A percentile compares a stretch with the other conserved stretches of the same genome.
Evolutionary conservation across 2,329 filamentous ascomycete genomes (phyloP).

Genomic region (Claviceps capensis): DNA sequence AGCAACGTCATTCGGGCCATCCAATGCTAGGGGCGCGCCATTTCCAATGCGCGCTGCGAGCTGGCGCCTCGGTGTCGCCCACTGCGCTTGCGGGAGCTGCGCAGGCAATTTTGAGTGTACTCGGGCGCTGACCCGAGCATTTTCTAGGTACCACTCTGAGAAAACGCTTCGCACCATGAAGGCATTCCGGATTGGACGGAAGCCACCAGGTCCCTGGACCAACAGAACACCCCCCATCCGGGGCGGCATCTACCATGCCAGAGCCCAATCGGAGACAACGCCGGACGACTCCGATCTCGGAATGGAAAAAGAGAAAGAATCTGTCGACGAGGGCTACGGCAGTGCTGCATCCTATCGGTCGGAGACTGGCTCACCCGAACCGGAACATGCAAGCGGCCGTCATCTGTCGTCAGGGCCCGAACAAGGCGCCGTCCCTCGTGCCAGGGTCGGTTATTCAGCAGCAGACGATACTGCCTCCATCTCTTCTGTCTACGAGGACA

Average conservation of each 20-base stretch:
- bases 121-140: constrained; percentile 7
- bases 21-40: background rate
- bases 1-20: background rate
- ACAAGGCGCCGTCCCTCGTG: background rate
- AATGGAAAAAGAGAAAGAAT: constrained; percentile 6
- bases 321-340: constrained; percentile 6
- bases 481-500: background rate
- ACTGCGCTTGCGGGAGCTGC: background rate
- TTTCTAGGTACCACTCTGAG: constrained; percentile 40
- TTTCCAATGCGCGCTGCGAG: background rate
- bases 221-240: constrained; percentile 47
- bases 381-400: background rate
- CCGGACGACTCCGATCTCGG: constrained; percentile 8
- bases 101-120: background rate
- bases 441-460: background rate
- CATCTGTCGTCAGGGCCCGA: background rate
- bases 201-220: constrained; percentile 37
- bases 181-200: constrained; percentile 45
- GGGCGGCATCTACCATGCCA: constrained; percentile 22
- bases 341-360: constrained; percentile 6
- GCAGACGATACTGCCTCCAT: background rate
- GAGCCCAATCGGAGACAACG: constrained; percentile 2
- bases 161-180: constrained; percentile 42
- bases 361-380: constrained; percentile 1
- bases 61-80: background rate